Conservation (phyloP, 2,329 filamentous ascomycete genomes). For the Sclerotinia borealis region DNA sequence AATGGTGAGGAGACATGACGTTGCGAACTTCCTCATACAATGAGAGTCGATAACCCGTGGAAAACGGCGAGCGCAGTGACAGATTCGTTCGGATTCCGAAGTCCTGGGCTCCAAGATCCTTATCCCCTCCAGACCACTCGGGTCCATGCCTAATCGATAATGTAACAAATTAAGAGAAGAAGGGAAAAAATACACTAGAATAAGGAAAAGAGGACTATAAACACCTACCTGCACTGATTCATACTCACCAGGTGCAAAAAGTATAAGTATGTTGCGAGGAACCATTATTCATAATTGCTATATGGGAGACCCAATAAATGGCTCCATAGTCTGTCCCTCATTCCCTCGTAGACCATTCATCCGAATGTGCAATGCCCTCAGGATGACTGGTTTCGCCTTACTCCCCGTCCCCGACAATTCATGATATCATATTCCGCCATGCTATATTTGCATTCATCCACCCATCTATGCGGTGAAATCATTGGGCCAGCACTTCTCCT, state of each 20-base stretch:
- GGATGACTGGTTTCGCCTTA: constrained; percentile 6
- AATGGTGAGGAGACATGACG: neutral
- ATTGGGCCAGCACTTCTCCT: constrained; percentile 54
- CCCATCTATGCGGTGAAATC: constrained; percentile 34
- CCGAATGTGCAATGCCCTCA: neutral
- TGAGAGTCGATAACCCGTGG: too few species aligned
- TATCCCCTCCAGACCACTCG: neutral
- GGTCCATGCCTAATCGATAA: neutral
- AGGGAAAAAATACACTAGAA: neutral
- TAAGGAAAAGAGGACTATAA: neutral
- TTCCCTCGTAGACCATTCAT: neutral
- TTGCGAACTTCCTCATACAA: neutral
- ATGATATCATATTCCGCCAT: constrained; percentile 6
- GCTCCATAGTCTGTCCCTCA: neutral
- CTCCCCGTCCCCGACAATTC: constrained; percentile 8
- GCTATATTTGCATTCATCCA: neutral
- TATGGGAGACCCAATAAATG: neutral
- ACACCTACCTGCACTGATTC: neutral
- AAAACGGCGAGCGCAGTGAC: neutral
- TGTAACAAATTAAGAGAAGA: too few species aligned
- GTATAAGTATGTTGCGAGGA: neutral
- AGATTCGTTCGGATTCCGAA: neutral
- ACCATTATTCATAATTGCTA: constrained; percentile 5
- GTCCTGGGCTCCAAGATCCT: neutral
- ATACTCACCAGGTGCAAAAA: constrained; percentile 4